Base-by-base conservation (phyloP, 192 early-diverging fungal species). In the Coemansia sp. region DNA sequence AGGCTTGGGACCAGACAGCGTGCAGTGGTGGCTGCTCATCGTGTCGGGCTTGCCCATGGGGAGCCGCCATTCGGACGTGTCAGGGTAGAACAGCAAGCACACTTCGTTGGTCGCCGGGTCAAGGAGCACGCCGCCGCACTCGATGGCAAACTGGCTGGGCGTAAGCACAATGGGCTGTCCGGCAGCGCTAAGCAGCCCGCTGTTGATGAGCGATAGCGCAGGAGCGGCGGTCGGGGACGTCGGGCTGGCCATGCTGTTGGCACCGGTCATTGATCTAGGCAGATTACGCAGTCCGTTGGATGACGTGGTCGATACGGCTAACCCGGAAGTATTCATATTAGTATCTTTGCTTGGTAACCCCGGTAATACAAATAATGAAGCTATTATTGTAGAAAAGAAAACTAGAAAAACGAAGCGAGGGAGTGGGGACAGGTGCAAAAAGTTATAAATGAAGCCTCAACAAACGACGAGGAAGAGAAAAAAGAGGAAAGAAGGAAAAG, bases 31-130 rank as follows among this genome's bases (percentile, higher is more conserved):
- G 64, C 19, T 21, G 23, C 32, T 19, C 75, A 69, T 74, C 11
- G 62, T 12, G 41, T 73, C 60, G 35, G 76, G 65, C 8, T 54
- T 62, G 3, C 77, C 72, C 52, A 80, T 74, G 35, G 77, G 77
- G 5, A 80, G 72, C 17, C 77, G 68, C 77, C 77, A 80, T 51
- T 80, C 77, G 52, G 77, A 80, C 9, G 68, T 65, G 59, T 80
- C 77, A 0, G 77, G 77, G 59, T 80, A 80, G 55, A 80, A 80
- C 21, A 80, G 62, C 9, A 80, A 59, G 12, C 77, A 80, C 9
- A 80, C 77, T 51, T 80, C 77, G 61, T 68, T 80, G 57, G 72
- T 80, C 2, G 57, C 22, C 0, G 77, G 77, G 51, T 80, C 77
- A 3, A 80, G 45, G 12, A 80, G 66, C 4, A 80, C 72, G 5